Conservation (phyloP, 176 grass and related monocot species). For the Oryza longistaminata region DNA sequence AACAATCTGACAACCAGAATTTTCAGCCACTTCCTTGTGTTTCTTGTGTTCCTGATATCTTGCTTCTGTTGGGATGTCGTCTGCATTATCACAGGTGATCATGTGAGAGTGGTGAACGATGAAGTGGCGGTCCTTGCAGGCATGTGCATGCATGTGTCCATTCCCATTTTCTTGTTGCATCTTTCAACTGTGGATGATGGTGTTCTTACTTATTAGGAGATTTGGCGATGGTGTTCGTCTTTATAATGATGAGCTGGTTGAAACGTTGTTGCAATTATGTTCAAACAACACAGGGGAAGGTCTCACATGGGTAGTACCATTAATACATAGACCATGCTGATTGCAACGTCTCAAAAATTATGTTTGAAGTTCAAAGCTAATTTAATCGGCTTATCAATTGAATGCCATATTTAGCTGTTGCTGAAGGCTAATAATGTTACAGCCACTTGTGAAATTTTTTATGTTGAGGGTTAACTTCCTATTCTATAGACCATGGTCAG, state of each 20-base stretch:
- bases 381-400: constrained; percentile 8
- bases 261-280: constrained; percentile 24
- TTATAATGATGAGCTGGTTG: constrained; percentile 44
- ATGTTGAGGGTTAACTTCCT: background rate
- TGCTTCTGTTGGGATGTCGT: constrained; percentile 30
- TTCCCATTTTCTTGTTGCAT: constrained; percentile 11
- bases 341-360: background rate
- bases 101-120: constrained; percentile 39
- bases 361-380: constrained; percentile 15
- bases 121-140: constrained; percentile 45
- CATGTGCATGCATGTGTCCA: constrained; percentile 59
- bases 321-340: constrained; percentile 12
- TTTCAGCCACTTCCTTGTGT: constrained; percentile 34
- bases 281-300: constrained; percentile 16
- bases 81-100: constrained; percentile 47
- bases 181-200: constrained; percentile 37
- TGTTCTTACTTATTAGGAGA: constrained; percentile 34
- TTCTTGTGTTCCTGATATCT: constrained; percentile 28
- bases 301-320: constrained; percentile 33
- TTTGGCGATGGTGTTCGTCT: constrained; percentile 5
- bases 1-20: constrained; percentile 13
- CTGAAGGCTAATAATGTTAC: background rate
- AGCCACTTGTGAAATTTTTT: background rate
- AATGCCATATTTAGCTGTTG: background rate
- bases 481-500: constrained; percentile 14